These are phyloP conservation scores for Ophiognomonia clavigignenti-juglandacearum DNA, from an alignment of 2,329 filamentous ascomycete species.

Conservation along the genomic window DNA sequence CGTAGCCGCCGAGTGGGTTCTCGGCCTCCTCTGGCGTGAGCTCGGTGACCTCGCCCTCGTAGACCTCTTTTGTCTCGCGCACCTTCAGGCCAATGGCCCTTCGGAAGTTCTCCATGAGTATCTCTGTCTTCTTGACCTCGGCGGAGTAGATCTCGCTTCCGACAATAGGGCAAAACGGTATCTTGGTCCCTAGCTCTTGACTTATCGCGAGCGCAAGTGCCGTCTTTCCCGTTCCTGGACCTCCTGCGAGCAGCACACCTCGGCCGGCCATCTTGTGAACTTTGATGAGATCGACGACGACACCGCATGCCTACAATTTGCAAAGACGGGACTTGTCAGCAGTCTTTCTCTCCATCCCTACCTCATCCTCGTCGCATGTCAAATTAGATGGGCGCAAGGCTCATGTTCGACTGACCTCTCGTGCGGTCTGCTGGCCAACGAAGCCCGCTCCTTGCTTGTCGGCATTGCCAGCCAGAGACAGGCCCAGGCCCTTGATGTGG, in stretches of 20 bases:
- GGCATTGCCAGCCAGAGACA: constrained; percentile 80
- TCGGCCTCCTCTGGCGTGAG: constrained; percentile 96
- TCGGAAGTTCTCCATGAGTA: constrained; percentile 98
- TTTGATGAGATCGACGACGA: constrained; percentile 92
- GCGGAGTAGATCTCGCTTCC: constrained; percentile 97
- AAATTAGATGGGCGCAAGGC: background rate
- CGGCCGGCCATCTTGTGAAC: constrained; percentile 97
- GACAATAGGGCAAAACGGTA: constrained; percentile 96
- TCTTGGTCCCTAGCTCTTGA: constrained; percentile 95
- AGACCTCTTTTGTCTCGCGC: constrained; percentile 98
- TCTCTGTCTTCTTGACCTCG: constrained; percentile 99
- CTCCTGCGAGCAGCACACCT: constrained; percentile 87
- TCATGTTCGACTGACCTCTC: constrained; percentile 61
- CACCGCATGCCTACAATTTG: constrained; percentile 72
- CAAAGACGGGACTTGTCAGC: background rate
- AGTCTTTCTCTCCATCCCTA: background rate
- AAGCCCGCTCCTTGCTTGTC: constrained; percentile 79
- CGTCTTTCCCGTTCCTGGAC: constrained; percentile 95
- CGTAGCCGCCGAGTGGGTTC: constrained; percentile 94
- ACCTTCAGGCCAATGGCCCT: constrained; percentile 94
- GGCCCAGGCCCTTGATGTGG: constrained; percentile 91
- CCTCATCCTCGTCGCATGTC: background rate
- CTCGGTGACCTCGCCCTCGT: constrained; percentile 97
- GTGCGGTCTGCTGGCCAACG: constrained; percentile 79
- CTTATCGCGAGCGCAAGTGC: constrained; percentile 92